Percentiles rank a stretch among this genome's conserved stretches.
These are phyloP conservation scores for Amphibolis antarctica DNA, from an alignment of 106 monocot species.

Conservation along the genomic window DNA sequence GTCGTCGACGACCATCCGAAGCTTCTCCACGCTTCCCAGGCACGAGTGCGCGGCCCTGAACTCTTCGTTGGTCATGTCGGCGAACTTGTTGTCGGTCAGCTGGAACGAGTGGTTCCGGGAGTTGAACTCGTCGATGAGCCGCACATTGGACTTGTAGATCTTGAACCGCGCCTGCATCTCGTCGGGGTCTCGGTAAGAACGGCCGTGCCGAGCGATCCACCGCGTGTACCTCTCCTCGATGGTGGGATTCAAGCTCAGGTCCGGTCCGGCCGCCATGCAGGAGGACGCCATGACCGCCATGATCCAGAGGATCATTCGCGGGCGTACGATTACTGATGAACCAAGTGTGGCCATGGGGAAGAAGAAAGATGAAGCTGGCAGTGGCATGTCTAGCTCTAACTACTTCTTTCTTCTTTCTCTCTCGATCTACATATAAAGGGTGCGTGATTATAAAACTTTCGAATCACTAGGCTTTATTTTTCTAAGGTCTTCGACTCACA, in stretches of 20 bases:
- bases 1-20: background rate
- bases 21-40: slow-evolving; percentile 1
- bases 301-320: no score
- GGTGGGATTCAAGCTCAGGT: background rate
- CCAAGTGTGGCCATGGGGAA: no score
- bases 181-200: slow-evolving; percentile 3
- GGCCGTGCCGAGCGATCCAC: slow-evolving; percentile 20
- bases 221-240: slow-evolving; percentile 27
- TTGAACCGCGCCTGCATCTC: slow-evolving; percentile 32
- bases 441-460: no score
- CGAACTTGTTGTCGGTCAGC: slow-evolving; percentile 36
- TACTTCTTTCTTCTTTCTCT: no score
- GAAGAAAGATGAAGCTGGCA: no score
- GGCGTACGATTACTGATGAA: no score
- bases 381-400: no score
- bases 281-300: background rate
- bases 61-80: slow-evolving; percentile 21
- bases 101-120: slow-evolving; percentile 19
- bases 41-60: slow-evolving; percentile 20
- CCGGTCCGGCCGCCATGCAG: no score
- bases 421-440: no score
- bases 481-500: no score
- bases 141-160: slow-evolving; percentile 28
- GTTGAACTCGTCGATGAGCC: slow-evolving; percentile 25
- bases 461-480: no score